Evolutionary conservation across 805 yeast genomes (phyloP).

Genomic region (Kregervanrija fluxuum): DNA sequence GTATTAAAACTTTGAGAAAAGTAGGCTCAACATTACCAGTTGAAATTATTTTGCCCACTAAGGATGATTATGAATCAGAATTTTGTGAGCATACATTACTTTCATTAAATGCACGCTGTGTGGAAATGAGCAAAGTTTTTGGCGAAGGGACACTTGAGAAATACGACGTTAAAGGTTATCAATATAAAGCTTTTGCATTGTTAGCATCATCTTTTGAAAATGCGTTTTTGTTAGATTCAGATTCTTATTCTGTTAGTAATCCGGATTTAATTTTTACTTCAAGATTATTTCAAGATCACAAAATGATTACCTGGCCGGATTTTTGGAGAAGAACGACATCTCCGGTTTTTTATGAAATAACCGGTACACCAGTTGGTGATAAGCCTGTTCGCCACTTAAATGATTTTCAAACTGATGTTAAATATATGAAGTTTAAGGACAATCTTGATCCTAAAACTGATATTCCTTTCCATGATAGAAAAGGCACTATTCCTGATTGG

Average conservation of each 20-base stretch:
- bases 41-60: conserved; percentile 13
- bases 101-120: conserved; percentile 34
- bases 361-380: conserved; percentile 32
- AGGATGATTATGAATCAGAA: conserved; percentile 9
- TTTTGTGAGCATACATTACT: conserved; percentile 34
- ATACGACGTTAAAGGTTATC: conserved; percentile 29
- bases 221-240: conserved; percentile 37
- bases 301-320: conserved; percentile 65
- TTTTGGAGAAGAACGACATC: conserved; percentile 62
- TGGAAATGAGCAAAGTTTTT: conserved; percentile 30
- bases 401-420: conserved; percentile 14
- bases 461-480: conserved; percentile 43
- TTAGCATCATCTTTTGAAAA: conserved; percentile 44
- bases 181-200: conserved; percentile 35
- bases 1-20: conserved; percentile 34
- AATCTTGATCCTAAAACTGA: not conserved
- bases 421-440: not conserved
- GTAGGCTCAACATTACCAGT: conserved; percentile 35
- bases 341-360: conserved; percentile 54
- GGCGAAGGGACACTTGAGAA: conserved; percentile 26
- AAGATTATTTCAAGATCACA: conserved; percentile 35
- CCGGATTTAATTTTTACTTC: conserved; percentile 46
- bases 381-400: conserved; percentile 29
- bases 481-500: conserved; percentile 53
- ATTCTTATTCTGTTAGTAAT: conserved; percentile 35